Evolutionary conservation across 2,329 filamentous ascomycete genomes (phyloP).

Genomic region (Penicillium hesseltinei): DNA sequence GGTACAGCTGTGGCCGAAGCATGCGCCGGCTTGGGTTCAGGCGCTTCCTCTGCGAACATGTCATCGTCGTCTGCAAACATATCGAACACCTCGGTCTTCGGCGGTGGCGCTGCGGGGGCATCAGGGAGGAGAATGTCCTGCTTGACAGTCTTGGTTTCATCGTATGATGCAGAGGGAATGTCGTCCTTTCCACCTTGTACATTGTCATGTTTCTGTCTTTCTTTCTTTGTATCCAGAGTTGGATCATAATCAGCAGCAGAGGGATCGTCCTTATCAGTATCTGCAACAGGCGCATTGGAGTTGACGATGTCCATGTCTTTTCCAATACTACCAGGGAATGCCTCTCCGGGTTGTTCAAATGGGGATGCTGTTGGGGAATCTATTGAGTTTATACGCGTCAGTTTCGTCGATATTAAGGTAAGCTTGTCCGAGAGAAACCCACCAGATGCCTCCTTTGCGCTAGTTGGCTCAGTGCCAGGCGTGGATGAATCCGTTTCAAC

Average conservation of each 20-base stretch:
- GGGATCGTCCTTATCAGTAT: conserved; percentile 65
- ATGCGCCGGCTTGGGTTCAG: conserved; percentile 47
- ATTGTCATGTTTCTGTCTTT: conserved; percentile 65
- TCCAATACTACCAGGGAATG: conserved; percentile 60
- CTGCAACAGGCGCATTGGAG: conserved; percentile 36
- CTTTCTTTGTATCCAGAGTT: conserved; percentile 82
- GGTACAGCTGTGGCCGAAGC: conserved; percentile 51
- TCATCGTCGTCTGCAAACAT: conserved; percentile 71
- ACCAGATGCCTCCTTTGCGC: conserved; percentile 41
- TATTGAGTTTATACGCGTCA: conserved; percentile 14
- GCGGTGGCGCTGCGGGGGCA: conserved; percentile 29
- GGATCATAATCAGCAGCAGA: conserved; percentile 95
- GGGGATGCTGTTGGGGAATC: conserved; percentile 42
- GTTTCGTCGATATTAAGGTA: conserved; percentile 5
- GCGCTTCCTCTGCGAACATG: conserved; percentile 81
- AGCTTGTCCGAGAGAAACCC: conserved; percentile 17
- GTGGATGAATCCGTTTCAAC: conserved; percentile 57
- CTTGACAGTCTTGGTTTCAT: conserved; percentile 55
- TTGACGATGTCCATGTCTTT: conserved; percentile 69
- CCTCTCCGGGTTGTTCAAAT: conserved; percentile 50
- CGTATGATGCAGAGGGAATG: conserved; percentile 55
- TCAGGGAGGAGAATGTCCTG: conserved; percentile 53
- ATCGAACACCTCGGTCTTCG: conserved; percentile 56
- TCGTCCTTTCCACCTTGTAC: conserved; percentile 60
- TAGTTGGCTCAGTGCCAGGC: conserved; percentile 46